Conservation (phyloP, 2,329 filamentous ascomycete genomes). For the Emergomyces pasteurianus region DNA sequence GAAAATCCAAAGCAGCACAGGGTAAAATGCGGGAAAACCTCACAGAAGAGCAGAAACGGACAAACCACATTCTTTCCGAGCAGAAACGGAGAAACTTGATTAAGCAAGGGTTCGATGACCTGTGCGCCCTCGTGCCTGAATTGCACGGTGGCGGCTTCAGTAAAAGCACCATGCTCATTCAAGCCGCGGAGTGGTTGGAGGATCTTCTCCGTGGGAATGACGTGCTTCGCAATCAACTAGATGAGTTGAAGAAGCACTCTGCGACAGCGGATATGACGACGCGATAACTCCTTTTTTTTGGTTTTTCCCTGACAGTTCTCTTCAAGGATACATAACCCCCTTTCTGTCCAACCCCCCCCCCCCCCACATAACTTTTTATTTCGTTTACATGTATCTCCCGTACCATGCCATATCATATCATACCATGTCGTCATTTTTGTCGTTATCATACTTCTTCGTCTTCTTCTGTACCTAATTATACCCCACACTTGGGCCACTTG, state of each 20-base stretch:
- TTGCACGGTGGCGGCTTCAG: constrained; percentile 64
- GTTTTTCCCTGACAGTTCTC: not conserved
- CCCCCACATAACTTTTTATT: not conserved
- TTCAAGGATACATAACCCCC: not conserved
- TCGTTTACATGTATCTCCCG: not conserved
- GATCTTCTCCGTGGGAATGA: constrained; percentile 59
- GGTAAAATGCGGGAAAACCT: constrained; percentile 46
- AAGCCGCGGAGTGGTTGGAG: constrained; percentile 69
- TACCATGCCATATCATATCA: not conserved
- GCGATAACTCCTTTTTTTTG: not conserved
- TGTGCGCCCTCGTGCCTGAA: constrained; percentile 65
- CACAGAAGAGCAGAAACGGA: constrained; percentile 66
- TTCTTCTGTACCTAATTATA: not conserved
- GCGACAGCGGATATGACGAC: not conserved
- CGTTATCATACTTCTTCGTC: not conserved
- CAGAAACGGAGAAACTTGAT: constrained; percentile 76
- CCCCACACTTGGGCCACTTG: not conserved
- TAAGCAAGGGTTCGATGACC: constrained; percentile 68
- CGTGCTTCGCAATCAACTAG: constrained; percentile 42
- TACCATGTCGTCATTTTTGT: not conserved
- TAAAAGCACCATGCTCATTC: constrained; percentile 67
- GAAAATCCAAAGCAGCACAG: constrained; percentile 15
- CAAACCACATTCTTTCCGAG: constrained; percentile 78
- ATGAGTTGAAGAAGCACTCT: constrained; percentile 26
- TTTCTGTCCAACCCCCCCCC: no score